Evolutionary conservation across 495 filamentous ascomycete genomes (phyloP), one percentile per base, ranked within the genome.

Genomic region (Podospora comata): DNA sequence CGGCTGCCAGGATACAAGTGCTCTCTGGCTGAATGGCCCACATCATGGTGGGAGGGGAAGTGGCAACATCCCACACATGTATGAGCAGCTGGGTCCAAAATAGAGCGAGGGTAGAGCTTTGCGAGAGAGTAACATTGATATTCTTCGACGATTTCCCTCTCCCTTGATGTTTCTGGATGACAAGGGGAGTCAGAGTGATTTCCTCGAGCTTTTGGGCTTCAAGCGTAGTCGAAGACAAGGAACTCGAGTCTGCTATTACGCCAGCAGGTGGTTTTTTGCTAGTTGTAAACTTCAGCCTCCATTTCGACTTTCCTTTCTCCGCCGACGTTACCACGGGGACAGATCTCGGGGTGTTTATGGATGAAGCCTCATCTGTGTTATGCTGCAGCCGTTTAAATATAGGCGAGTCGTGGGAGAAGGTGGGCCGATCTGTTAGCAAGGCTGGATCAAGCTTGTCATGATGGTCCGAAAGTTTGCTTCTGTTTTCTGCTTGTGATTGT

Each of bases 31-130:
- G 18, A 23, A 79, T 71, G 19, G 70, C 69, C 19, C 74, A 71
- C 28, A 70, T 60, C 58, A 76, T 65, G 9, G 67, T 72, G 0
- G 75, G 73, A 1, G 78, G 73, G 2, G 78, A 76, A 1, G 68
- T 71, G 9, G 73, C 70, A 30, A 79, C 66, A 67, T 80, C 78
- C 75, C 75, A 80, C 13, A 80, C 68, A 65, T 80, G 75, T 15
- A 80, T 78, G 18, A 69, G 39, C 28, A 73, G 59, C 66, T 80
- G 77, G 2, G 73, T 76, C 78, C 78, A 80, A 34, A 79, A 80
- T 3, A 80, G 71, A 59, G 74, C 75, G 26, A 77, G 72, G 2
- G 75, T 67, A 18, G 78, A 76, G 69, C 73, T 80, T 57, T 79
- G 75, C 1, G 78, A 79, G 0, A 80, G 68, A 19, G 62, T 57